Conservation (phyloP, 352 stramenopile species). For the Achlya hypogyna region DNA sequence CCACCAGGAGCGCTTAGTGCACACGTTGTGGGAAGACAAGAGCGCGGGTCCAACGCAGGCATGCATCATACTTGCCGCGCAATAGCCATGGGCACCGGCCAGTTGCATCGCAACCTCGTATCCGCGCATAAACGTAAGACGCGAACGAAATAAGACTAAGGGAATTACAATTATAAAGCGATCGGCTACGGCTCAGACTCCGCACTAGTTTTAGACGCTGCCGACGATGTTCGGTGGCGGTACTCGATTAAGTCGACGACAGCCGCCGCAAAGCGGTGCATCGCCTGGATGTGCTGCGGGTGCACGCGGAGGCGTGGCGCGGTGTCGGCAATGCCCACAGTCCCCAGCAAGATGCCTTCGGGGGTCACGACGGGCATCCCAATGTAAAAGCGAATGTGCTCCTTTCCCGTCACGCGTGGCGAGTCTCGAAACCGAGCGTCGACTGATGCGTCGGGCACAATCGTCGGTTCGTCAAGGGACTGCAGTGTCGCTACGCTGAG, state of each 20-base stretch:
- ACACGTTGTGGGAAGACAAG: no score
- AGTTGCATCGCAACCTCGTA: no score
- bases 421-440: constrained; percentile 14
- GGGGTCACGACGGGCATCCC: background rate
- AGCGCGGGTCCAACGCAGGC: no score
- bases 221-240: background rate
- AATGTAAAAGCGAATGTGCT: constrained; percentile 4
- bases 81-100: no score
- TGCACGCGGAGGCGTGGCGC: constrained; percentile 8
- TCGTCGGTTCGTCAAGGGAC: background rate
- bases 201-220: background rate
- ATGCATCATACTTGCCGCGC: no score
- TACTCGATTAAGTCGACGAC: constrained; percentile 9
- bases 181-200: background rate
- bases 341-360: constrained; percentile 5
- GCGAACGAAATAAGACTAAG: no score
- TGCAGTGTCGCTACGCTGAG: background rate
- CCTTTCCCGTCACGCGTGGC: constrained; percentile 2
- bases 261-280: background rate
- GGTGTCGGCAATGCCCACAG: background rate
- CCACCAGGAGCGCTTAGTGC: no score
- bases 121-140: no score
- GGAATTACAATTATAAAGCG: no score
- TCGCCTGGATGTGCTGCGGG: constrained; percentile 3
- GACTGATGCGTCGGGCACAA: constrained; percentile 11